Percentiles rank a stretch among this genome's conserved stretches.
Evolutionary conservation across 2,329 filamentous ascomycete genomes (phyloP).

Genomic region (Bisporella sp.): DNA sequence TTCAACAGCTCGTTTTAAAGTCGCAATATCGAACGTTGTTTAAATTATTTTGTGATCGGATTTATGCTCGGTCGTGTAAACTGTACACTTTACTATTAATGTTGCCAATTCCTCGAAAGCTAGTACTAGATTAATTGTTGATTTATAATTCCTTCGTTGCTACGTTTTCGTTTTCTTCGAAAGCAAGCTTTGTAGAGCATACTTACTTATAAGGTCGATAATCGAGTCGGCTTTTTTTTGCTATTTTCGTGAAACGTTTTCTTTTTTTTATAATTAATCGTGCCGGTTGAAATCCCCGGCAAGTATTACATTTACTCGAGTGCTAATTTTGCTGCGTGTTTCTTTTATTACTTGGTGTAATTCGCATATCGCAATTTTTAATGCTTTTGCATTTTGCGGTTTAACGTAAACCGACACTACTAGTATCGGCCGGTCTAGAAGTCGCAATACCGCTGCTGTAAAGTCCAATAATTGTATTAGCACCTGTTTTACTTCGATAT

Average conservation of each 20-base stretch:
- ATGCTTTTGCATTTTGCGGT: constrained; percentile 11
- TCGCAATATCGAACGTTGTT: too few species aligned
- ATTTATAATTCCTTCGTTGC: constrained; percentile 9
- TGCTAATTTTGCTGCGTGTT: too few species aligned
- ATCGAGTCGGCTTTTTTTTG: constrained; percentile 30
- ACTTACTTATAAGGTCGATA: constrained; percentile 27
- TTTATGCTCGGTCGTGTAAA: constrained; percentile 15
- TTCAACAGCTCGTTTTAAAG: constrained; percentile 3
- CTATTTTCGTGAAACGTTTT: constrained; percentile 10
- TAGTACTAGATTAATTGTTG: constrained; percentile 23
- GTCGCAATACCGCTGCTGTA: too few species aligned
- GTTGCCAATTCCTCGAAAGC: too few species aligned
- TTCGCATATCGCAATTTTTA: constrained; percentile 11
- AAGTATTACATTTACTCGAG: too few species aligned
- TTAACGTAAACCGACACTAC: constrained; percentile 21
- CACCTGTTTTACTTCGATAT: too few species aligned
- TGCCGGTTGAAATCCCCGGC: too few species aligned
- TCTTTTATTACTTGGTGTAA: too few species aligned
- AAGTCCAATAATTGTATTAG: too few species aligned
- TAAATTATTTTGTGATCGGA: too few species aligned
- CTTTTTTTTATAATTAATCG: not conserved
- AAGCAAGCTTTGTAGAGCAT: constrained; percentile 27
- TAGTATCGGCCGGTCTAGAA: too few species aligned
- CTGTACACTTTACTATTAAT: constrained; percentile 13
- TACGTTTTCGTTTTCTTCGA: constrained; percentile 29